phyloP scores from a whole-genome alignment of 495 filamentous ascomycete species.

The Penicillium canescens region DNA sequence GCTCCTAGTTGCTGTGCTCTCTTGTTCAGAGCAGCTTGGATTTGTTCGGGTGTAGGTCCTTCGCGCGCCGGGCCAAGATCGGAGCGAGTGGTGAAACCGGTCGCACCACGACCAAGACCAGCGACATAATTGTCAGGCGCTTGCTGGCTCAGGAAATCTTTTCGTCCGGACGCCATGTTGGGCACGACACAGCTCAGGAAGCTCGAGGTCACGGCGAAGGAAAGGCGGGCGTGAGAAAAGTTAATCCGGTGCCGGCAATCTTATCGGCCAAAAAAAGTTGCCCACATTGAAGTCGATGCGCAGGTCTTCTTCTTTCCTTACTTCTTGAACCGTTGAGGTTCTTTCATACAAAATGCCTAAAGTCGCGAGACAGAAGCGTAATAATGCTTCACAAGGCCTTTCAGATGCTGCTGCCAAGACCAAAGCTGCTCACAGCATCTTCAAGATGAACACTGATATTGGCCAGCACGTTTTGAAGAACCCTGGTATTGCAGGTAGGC shows the following conservation, averaged over 20 bases:
- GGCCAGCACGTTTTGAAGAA: slow-evolving; percentile 97
- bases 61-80: slow-evolving; percentile 96
- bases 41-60: slow-evolving; percentile 96
- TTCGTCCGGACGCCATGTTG: slow-evolving; percentile 70
- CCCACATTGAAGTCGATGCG: slow-evolving; percentile 10
- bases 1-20: slow-evolving; percentile 81
- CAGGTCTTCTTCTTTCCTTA: background rate
- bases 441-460: slow-evolving; percentile 80
- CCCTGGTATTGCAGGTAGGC: slow-evolving; percentile 79
- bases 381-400: slow-evolving; percentile 50
- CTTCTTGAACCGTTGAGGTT: background rate
- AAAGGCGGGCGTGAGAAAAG: slow-evolving; percentile 17
- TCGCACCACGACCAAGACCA: slow-evolving; percentile 95
- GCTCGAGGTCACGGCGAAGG: slow-evolving; percentile 6
- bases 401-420: slow-evolving; percentile 47
- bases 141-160: slow-evolving; percentile 87
- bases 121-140: slow-evolving; percentile 99
- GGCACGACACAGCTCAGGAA: slow-evolving; percentile 5
- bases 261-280: slow-evolving; percentile 40
- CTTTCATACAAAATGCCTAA: slow-evolving; percentile 30
- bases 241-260: slow-evolving; percentile 40
- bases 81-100: slow-evolving; percentile 95
- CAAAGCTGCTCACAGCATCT: slow-evolving; percentile 73
- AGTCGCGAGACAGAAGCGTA: slow-evolving; percentile 57
- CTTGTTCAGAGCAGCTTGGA: slow-evolving; percentile 94